Base-by-base conservation (phyloP, 176 grass and related monocot genomes). In the Eleusine coracana region DNA sequence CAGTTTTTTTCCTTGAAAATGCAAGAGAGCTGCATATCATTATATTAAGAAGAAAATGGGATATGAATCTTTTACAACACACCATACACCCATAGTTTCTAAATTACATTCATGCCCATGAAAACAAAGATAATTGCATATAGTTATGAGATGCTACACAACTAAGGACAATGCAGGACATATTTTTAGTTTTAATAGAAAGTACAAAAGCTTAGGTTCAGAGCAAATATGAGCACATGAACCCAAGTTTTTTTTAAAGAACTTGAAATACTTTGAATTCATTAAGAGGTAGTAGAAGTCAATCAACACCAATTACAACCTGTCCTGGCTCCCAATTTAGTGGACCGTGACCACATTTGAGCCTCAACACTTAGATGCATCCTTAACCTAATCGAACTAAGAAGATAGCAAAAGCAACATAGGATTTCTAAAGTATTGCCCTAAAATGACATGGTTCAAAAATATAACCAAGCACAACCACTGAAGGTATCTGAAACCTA, bases 301-400 rank as follows among this genome's bases (percentile, higher is more conserved):
- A 59, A 52, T 17, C 50, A 52, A 52, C 50, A 59, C 10, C 58
- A 61, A 61, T 12, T 11, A 27, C 0, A 61, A 61, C n/a, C 58
- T 10, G n/a, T 10, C n/a, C 1, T n/a, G 0, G 10, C 29, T 1
- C 55, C 10, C 21, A 21, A 51, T 79, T 50, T 39, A 36, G 13
- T 16, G 31, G 48, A 40, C 31, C n/a, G 3, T 73, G 29, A 29
- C 51, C 60, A 52, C 56, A 64, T 31, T 63, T 70, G 46, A 83
- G 68, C 59, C 58, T 10, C 34, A 55, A 41, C 11, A 18, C 49
- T 31, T 40, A 15, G 15, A 73, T 73, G 68, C 20, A 73, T 29
- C n/a, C 38, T 17, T 21, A 85, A 64, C 38, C 29, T 55, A 79
- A 41, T 67, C 54, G 7, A 86, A 80, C 17, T 54, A 67, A 80